Base-by-base conservation (phyloP, 2,329 filamentous ascomycete species). In the Cytospora schulzeri region DNA sequence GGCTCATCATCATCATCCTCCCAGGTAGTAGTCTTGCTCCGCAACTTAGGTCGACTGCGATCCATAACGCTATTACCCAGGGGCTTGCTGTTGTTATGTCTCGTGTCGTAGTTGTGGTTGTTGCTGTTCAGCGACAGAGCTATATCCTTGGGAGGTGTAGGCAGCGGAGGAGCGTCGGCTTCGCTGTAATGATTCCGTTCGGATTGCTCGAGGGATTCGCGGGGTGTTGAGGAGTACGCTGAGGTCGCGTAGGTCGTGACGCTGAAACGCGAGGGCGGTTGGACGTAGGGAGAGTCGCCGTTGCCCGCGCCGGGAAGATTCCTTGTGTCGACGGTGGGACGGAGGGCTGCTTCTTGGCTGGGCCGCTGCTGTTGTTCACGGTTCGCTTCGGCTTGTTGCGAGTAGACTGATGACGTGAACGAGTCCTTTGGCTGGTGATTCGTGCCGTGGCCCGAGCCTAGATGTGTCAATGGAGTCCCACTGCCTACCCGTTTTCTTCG, bases 241-340 rank as follows among this genome's bases (percentile, higher is more conserved):
- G 85, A 83, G 2, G 86, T 85, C 28, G 83, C 81, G 70, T 84
- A 87, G 2, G 86, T 89, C 9, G 85, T 88, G 67, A 84, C 78
- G 74, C 87, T 90, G 73, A 89, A 90, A 54, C 85, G 83, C 57
- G 86, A 89, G 2, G 78, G 74, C 7, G 85, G 85, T 63, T 85
- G 82, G 15, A 77, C 75, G 78, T 81, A 82, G 45, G 81, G 57
- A 15, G 63, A 66, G 62, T 66, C 59, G 50, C 29, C 22, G 55
- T 56, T 52, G 60, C 50, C 57, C 33, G 54, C 55, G 19, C 62
- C 65, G 9, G 64, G 66, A 2, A 66, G 60, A 38, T 62, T 63
- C 17, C 54, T 61, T 17, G 57, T 67, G 57, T 66, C 48, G 41
- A 61, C 29, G 71, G 52, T 79, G 31, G 58, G 57, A 59, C 38